Evolutionary conservation across 345 rosid species (phyloP).

Genomic region (Aquilaria yunnanensis): DNA sequence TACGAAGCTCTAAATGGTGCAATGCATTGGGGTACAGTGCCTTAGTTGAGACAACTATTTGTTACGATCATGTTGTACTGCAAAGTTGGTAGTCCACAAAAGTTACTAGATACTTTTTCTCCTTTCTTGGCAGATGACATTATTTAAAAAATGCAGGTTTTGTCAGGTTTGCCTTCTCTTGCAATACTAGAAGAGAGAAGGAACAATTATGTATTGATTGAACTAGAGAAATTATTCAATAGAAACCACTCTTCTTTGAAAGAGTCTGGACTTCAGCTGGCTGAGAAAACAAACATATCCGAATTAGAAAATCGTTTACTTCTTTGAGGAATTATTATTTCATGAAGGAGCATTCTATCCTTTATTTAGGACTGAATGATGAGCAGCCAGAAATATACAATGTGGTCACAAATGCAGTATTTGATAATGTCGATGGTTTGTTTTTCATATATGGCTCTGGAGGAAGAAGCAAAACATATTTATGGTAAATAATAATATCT

Average conservation of each 20-base stretch:
- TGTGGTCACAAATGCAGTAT: not conserved
- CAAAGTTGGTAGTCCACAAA: not conserved
- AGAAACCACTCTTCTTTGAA: not conserved
- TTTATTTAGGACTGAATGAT: not conserved
- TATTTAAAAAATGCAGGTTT: not conserved
- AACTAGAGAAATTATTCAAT: not conserved
- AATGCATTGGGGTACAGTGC: fast-evolving
- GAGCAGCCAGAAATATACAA: not conserved
- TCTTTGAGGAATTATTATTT: no score
- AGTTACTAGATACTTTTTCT: not conserved
- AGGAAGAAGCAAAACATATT: no score
- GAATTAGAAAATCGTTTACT: no score
- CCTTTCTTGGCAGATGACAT: not conserved
- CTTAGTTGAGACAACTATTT: not conserved
- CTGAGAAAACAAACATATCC: no score
- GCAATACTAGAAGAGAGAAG: no score
- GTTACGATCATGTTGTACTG: not conserved
- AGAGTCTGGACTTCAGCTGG: no score
- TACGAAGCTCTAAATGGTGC: not conserved
- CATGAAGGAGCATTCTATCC: not conserved
- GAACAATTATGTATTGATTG: not conserved
- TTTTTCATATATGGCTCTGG: not conserved
- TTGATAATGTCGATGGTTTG: not conserved
- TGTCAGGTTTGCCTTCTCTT: no score
- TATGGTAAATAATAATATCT: not conserved